A percentile compares a stretch with the other conserved stretches of the same genome.
These are phyloP conservation scores for Microascus cirrosus DNA, from an alignment of 2,329 filamentous ascomycete species.

Conservation along the genomic window DNA sequence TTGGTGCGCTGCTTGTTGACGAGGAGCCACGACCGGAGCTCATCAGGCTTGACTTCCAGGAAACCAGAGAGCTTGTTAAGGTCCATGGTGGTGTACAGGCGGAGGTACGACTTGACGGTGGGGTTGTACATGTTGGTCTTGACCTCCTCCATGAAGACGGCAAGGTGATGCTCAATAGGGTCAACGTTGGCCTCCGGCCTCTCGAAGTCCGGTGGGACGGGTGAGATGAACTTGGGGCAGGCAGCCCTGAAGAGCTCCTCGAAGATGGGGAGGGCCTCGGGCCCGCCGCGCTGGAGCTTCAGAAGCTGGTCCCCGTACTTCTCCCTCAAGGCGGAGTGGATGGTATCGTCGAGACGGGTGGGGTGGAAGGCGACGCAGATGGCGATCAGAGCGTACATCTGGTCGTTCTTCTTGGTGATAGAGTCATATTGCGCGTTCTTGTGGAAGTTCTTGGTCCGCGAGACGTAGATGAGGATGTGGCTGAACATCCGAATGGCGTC, in stretches of 20 bases:
- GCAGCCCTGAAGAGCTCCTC: slow-evolving; percentile 95
- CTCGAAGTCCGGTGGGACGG: slow-evolving; percentile 93
- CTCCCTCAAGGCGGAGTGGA: slow-evolving; percentile 93
- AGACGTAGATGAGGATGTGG: slow-evolving; percentile 98
- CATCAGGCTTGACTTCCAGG: slow-evolving; percentile 93
- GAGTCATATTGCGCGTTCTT: slow-evolving; percentile 98
- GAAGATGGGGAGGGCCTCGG: slow-evolving; percentile 89
- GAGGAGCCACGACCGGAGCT: slow-evolving; percentile 78
- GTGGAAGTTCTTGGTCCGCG: slow-evolving; percentile 99
- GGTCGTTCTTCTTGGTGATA: slow-evolving; percentile 99
- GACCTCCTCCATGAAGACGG: slow-evolving; percentile 99
- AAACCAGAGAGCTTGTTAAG: slow-evolving; percentile 96
- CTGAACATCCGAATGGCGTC: slow-evolving; percentile 99
- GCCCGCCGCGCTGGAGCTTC: slow-evolving; percentile 90
- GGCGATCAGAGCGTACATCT: slow-evolving; percentile 98
- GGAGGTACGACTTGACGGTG: slow-evolving; percentile 95
- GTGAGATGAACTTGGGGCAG: slow-evolving; percentile 99
- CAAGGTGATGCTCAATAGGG: slow-evolving; percentile 91
- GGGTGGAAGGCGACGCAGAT: slow-evolving; percentile 98
- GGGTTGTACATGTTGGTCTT: slow-evolving; percentile 99
- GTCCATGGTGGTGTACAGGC: slow-evolving; percentile 99
- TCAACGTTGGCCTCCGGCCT: slow-evolving; percentile 93
- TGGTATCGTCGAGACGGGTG: slow-evolving; percentile 93
- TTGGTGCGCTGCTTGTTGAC: slow-evolving; percentile 98
- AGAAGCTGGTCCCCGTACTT: slow-evolving; percentile 99